Conservation (phyloP, 768 basidiomycete genomes). For the Holtermanniella nyarrowii region DNA sequence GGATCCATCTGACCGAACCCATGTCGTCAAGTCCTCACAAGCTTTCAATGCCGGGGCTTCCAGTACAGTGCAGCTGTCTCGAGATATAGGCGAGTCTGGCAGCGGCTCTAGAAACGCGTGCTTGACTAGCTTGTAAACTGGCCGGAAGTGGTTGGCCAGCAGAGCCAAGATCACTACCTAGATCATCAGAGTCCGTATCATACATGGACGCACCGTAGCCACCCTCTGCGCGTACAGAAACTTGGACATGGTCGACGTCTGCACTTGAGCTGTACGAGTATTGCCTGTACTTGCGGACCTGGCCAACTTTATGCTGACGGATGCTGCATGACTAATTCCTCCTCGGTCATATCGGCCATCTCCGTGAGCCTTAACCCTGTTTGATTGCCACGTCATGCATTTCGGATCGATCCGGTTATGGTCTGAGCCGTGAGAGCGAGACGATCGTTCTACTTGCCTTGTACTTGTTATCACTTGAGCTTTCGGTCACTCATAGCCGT, state of each 20-base stretch:
- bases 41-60: neutral
- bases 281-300: too few species aligned
- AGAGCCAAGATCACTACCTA: neutral
- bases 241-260: neutral
- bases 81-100: neutral
- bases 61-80: neutral
- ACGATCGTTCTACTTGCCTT: too few species aligned
- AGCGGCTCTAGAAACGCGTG: neutral
- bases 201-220: neutral
- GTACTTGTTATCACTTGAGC: too few species aligned
- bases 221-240: neutral
- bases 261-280: too few species aligned
- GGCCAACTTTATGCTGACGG: too few species aligned
- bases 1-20: neutral
- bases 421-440: too few species aligned
- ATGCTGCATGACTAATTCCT: too few species aligned
- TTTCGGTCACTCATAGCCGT: too few species aligned
- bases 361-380: too few species aligned
- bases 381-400: too few species aligned
- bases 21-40: neutral
- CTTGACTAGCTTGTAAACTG: neutral
- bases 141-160: neutral
- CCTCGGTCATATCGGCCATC: too few species aligned
- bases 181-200: neutral
- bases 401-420: too few species aligned